Base-by-base conservation (phyloP, 495 filamentous ascomycete genomes). In the Penicillium argentinense region DNA sequence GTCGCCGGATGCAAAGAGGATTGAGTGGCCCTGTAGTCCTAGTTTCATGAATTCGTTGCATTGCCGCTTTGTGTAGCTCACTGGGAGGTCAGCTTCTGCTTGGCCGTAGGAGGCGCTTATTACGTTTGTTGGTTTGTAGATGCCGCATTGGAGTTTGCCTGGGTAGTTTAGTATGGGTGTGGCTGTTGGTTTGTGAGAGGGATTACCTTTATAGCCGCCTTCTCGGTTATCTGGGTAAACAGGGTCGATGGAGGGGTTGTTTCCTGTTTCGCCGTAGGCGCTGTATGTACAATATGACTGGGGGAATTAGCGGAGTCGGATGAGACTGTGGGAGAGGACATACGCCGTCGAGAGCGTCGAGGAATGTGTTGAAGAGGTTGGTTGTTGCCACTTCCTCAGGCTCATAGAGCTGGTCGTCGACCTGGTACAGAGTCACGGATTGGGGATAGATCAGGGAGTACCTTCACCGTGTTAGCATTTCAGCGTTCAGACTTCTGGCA, bases 31-130 rank as follows among this genome's bases (percentile, higher is more conserved):
- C 46, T 79, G 78, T 5, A 87, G 68, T 2, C 76, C 82, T 11
- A 86, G 82, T 63, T 87, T 87, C 66, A 86, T 71, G 57, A 71
- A 84, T 57, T 83, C 76, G 28, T 73, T 67, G 62, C 80, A 81
- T 53, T 82, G 76, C 33, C 78, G 79, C 46, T 66, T 63, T 45
- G 75, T 71, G 62, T 80, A 85, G 45, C 49, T 59, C 23, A 71
- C 51, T 4, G 79, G 78, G 14, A 77, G 63, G 25, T 69, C 72
- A 16, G 63, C 66, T 54, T 85, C 81, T 32, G 74, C 71, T 42
- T 72, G 72, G 19, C 73, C 73, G 49, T 84, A 85, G 6, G 79
- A 82, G 37, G 77, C 75, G 14, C 76, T 80, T 49, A 85, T 82
- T 23, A 84, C 81, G 45, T 81, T 82, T 5, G 82, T 79, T 22